phyloP scores from a whole-genome alignment of 805 yeast genomes.

The Schizosaccharomyces octosporus region DNA sequence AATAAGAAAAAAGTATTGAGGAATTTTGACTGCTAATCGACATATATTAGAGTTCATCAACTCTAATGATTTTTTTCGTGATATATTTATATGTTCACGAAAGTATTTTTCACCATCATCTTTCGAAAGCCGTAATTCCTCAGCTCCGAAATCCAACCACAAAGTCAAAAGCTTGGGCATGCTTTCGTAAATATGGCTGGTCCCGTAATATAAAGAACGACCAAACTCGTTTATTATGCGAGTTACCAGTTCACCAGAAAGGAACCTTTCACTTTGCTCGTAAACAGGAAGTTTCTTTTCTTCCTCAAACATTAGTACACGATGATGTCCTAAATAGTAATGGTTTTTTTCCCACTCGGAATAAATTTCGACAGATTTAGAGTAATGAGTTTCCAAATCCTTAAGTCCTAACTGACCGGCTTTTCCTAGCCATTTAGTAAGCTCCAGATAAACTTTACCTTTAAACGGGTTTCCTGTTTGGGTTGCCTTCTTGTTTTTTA shows the following conservation, averaged over 20 bases:
- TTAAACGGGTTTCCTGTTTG: background rate
- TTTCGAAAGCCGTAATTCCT: background rate
- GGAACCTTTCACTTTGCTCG: slow-evolving; percentile 8
- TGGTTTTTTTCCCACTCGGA: slow-evolving; percentile 52
- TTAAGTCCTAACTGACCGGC: slow-evolving; percentile 64
- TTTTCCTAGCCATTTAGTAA: slow-evolving; percentile 68
- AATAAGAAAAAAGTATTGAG: slow-evolving; percentile 32
- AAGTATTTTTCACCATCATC: slow-evolving; percentile 9
- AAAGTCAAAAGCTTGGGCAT: slow-evolving; percentile 60
- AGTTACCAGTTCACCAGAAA: slow-evolving; percentile 4
- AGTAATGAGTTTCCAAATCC: slow-evolving; percentile 46
- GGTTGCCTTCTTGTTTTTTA: background rate
- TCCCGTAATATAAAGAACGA: slow-evolving; percentile 29
- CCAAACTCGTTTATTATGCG: background rate
- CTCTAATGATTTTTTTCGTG: background rate
- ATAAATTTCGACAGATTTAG: slow-evolving; percentile 29
- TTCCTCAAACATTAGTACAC: slow-evolving; percentile 50
- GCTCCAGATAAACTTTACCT: slow-evolving; percentile 21
- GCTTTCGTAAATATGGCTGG: slow-evolving; percentile 50
- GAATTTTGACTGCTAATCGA: background rate
- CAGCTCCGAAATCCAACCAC: slow-evolving; percentile 50
- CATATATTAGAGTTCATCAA: background rate
- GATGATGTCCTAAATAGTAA: slow-evolving; percentile 57
- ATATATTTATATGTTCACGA: background rate
- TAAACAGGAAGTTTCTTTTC: slow-evolving; percentile 20